These are phyloP conservation scores for Aleurites moluccanus DNA, from an alignment of 441 rosid species.

Conservation along the genomic window DNA sequence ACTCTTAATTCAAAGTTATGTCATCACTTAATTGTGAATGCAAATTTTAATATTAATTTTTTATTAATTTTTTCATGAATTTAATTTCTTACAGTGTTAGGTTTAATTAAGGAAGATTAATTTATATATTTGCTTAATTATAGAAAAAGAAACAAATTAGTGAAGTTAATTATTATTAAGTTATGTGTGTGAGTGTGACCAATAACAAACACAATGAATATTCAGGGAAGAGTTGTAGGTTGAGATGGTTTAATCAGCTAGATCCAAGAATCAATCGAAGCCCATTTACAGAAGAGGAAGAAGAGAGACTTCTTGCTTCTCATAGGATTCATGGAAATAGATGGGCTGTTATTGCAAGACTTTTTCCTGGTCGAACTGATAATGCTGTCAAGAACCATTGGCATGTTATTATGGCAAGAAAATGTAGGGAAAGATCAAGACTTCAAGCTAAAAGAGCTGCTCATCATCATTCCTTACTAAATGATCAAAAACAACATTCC, in stretches of 20 bases:
- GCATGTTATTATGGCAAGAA: slow-evolving; percentile 74
- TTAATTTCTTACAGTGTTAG: neutral
- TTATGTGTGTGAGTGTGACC: slow-evolving; percentile 11
- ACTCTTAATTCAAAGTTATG: no score
- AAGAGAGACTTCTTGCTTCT: slow-evolving; percentile 69
- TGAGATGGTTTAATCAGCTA: slow-evolving; percentile 92
- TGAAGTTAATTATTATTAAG: neutral
- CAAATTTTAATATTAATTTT: no score
- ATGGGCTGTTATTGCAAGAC: slow-evolving; percentile 86
- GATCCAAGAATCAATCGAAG: slow-evolving; percentile 85
- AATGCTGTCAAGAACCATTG: slow-evolving; percentile 96
- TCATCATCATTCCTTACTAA: slow-evolving; percentile 21
- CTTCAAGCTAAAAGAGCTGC: slow-evolving; percentile 26
- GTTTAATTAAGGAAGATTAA: neutral
- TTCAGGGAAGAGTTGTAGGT: slow-evolving; percentile 81
- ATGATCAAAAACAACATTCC: slow-evolving; percentile 5
- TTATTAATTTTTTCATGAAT: neutral
- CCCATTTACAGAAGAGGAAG: slow-evolving; percentile 83
- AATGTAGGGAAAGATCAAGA: slow-evolving; percentile 30
- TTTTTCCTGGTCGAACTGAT: slow-evolving; percentile 95
- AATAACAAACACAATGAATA: slow-evolving; percentile 20
- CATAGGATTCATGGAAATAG: slow-evolving; percentile 79
- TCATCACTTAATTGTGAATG: no score
- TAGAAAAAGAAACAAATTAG: neutral
- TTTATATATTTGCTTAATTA: neutral